Evolutionary conservation across 2,329 filamentous ascomycete genomes (phyloP).

Genomic region (Aspergillus hiratsukae): DNA sequence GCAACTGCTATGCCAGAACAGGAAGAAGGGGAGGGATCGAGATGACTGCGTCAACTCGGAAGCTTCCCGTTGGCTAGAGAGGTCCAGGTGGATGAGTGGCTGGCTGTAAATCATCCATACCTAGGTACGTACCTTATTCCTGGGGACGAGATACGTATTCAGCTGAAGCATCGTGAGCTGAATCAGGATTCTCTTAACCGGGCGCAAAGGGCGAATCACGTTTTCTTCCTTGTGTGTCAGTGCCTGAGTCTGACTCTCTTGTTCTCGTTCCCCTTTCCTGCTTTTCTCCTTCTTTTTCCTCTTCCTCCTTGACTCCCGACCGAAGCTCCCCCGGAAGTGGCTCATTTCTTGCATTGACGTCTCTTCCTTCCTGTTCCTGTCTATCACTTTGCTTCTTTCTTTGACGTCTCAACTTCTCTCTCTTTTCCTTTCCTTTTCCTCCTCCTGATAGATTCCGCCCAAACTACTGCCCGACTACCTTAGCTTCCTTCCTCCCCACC

Average conservation of each 20-base stretch:
- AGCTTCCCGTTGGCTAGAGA: conserved; percentile 2
- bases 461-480: background rate
- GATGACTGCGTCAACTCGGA: background rate
- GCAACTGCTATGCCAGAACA: conserved; percentile 7
- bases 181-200: background rate
- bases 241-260: conserved; percentile 4
- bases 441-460: background rate
- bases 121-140: background rate
- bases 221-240: background rate
- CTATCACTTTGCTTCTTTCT: conserved; percentile 2
- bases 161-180: background rate
- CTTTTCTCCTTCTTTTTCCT: background rate
- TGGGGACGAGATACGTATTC: background rate
- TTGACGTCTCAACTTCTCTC: too few species aligned
- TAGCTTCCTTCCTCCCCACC: background rate
- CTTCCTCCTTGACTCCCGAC: background rate
- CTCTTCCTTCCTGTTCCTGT: conserved; percentile 2
- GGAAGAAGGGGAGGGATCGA: conserved; percentile 1
- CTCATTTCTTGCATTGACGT: background rate
- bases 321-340: conserved; percentile 1
- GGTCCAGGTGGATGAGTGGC: background rate
- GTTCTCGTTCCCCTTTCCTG: conserved; percentile 3
- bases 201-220: background rate
- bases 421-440: background rate
- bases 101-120: background rate